Evolutionary conservation across 2,329 filamentous ascomycete genomes (phyloP).

Genomic region (Nectriaceae sp.): DNA sequence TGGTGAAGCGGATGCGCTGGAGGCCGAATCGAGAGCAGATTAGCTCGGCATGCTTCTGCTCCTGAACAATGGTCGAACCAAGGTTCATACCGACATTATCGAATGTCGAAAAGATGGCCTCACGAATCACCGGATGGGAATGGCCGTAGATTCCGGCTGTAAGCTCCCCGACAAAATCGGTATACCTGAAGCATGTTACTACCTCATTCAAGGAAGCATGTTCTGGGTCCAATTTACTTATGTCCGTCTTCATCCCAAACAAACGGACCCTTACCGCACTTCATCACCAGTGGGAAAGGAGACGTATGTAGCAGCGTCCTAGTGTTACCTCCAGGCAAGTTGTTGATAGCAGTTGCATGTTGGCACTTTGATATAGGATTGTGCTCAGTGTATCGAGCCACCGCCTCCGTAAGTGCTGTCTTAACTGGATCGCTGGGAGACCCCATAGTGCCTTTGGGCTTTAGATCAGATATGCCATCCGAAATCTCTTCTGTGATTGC

Average conservation of each 20-base stretch:
- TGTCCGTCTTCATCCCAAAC: constrained; percentile 1
- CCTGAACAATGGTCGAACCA: not conserved
- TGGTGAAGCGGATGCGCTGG: constrained; percentile 59
- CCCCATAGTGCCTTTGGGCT: no score
- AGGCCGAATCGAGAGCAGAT: constrained; percentile 27
- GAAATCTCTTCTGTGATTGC: not conserved
- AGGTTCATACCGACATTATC: not conserved
- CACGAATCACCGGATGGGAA: not conserved
- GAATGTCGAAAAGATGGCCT: not conserved
- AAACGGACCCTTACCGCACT: not conserved
- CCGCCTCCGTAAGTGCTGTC: not conserved
- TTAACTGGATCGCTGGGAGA: not conserved
- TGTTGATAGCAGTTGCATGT: not conserved
- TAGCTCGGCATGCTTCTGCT: not conserved
- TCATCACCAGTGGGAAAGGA: not conserved
- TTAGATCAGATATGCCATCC: not conserved
- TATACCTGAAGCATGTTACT: no score
- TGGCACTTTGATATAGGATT: not conserved
- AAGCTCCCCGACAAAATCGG: not conserved
- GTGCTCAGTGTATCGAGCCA: not conserved
- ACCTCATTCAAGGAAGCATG: no score
- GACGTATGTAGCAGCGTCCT: not conserved
- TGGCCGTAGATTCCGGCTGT: not conserved
- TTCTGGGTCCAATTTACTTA: no score
- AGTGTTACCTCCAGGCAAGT: not conserved